A percentile compares a stretch with the other conserved stretches of the same genome.
Evolutionary conservation across 306 rosid species (phyloP).

Genomic region (Citrullus colocynthis): DNA sequence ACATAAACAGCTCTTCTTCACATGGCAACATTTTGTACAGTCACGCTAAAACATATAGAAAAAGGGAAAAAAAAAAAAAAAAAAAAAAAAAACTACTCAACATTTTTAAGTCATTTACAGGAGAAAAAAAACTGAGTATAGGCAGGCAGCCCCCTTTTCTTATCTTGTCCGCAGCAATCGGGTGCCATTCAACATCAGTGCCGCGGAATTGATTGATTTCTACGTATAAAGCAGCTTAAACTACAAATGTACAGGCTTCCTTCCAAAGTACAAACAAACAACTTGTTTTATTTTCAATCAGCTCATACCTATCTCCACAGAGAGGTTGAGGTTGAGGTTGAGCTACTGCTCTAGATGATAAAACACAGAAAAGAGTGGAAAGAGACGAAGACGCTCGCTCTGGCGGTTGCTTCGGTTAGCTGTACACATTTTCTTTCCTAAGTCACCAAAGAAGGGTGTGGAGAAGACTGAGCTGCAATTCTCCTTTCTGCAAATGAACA

Average conservation of each 20-base stretch:
- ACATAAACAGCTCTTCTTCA: constrained; percentile 52
- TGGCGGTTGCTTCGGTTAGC: constrained; percentile 73
- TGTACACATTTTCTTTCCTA: constrained; percentile 65
- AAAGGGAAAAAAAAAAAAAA: neutral
- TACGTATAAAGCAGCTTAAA: constrained; percentile 57
- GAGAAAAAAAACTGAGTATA: constrained; percentile 26
- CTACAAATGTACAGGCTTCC: constrained; percentile 89
- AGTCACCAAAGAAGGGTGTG: constrained; percentile 52
- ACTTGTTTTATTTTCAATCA: constrained; percentile 37
- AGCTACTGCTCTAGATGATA: constrained; percentile 25
- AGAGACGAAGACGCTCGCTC: constrained; percentile 23
- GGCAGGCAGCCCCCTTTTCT: constrained; percentile 21
- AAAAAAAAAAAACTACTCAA: constrained; percentile 33
- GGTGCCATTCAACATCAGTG: constrained; percentile 18
- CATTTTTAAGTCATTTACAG: constrained; percentile 31
- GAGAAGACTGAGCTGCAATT: constrained; percentile 80
- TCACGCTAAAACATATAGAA: constrained; percentile 28
- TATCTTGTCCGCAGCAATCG: constrained; percentile 42
- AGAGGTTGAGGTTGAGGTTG: constrained; percentile 19
- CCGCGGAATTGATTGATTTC: constrained; percentile 21
- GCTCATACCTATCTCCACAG: constrained; percentile 29
- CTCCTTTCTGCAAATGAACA: constrained; percentile 89
- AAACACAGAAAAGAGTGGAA: constrained; percentile 10
- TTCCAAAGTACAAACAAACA: constrained; percentile 44
- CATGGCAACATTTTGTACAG: constrained; percentile 58